Base-by-base conservation (phyloP, 2,329 filamentous ascomycete species). In the Basipetospora sp. region DNA sequence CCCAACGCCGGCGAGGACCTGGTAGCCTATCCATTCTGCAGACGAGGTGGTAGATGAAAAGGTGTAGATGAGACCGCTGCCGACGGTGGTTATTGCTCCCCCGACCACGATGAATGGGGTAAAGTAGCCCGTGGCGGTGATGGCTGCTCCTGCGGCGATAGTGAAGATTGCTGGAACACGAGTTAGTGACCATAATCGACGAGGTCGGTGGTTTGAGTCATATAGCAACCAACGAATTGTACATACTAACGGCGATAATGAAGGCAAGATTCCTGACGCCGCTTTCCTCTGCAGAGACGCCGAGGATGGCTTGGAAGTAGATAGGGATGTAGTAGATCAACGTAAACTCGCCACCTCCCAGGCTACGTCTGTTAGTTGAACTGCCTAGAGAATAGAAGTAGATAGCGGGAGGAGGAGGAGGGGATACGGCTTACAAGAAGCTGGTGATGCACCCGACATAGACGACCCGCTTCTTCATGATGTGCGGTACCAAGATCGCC, bases 11-110 rank as follows among this genome's bases (percentile, higher is more conserved):
- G 55, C 56, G 3, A 72, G 40, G 11, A 71, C 55, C 50, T 72
- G 66, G 45, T 67, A 72, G 5, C 66, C 67, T 28, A 71, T 65
- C 65, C 66, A 71, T 26, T 56, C 53, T 9, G 51, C 60, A 1
- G 55, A 54, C 3, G 53, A 43, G 4, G 62, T 59, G 34, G 54
- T 42, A 4, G 57, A 44, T 5, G 57, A 50, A 4, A 67, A 51
- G 5, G 53, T 55, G 42, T 63, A 65, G 16, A 67, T 42, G 3
- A 65, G 49, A 10, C 62, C 63, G 13, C 57, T 49, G 4, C 59
- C 62, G 13, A 66, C 44, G 4, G 53, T 45, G 48, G 47, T 54
- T 35, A 56, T 46, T 30, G 58, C 41, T 1, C 56, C 46, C 0
- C 56, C 55, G 4, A 46, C 34, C 5, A 63, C 53, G 55, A 66